Evolutionary conservation across 129 eudicot species (phyloP).

Genomic region (Tagetes patula): DNA sequence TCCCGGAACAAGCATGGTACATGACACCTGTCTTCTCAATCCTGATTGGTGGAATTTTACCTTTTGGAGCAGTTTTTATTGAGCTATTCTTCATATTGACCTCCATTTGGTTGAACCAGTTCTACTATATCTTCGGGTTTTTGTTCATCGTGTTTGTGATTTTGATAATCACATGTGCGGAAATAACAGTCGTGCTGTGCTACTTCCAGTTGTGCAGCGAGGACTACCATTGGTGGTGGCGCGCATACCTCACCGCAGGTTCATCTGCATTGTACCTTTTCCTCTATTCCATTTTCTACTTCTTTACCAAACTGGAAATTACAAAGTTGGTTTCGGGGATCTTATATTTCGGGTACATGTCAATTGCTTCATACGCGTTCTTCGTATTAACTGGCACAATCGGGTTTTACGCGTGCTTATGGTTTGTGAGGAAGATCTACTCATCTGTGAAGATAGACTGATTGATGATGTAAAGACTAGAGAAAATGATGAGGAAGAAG

Average conservation of each 20-base stretch:
- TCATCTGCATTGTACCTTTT: conserved; percentile 83
- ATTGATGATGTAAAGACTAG: conserved; percentile 29
- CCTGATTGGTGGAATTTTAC: conserved; percentile 86
- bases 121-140: conserved; percentile 86
- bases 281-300: conserved; percentile 77
- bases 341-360: conserved; percentile 77
- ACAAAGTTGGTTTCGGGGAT: conserved; percentile 80
- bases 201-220: conserved; percentile 92
- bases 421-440: conserved; percentile 86
- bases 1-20: conserved; percentile 95
- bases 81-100: conserved; percentile 86
- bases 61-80: conserved; percentile 90
- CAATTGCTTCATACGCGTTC: conserved; percentile 78
- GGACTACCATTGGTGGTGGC: conserved; percentile 96
- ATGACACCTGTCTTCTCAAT: conserved; percentile 84
- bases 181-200: conserved; percentile 76
- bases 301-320: conserved; percentile 84
- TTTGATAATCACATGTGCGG: conserved; percentile 77
- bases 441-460: conserved; percentile 90
- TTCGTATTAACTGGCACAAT: conserved; percentile 85
- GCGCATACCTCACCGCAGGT: conserved; percentile 82
- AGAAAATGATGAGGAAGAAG: conserved; percentile 27
- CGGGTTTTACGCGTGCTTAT: conserved; percentile 81
- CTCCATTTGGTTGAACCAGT: conserved; percentile 89
- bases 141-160: conserved; percentile 85